These are phyloP conservation scores for Pleurozium schreberi DNA, from an alignment of 225 moss, liverwort and hornwort species.

Conservation along the genomic window DNA sequence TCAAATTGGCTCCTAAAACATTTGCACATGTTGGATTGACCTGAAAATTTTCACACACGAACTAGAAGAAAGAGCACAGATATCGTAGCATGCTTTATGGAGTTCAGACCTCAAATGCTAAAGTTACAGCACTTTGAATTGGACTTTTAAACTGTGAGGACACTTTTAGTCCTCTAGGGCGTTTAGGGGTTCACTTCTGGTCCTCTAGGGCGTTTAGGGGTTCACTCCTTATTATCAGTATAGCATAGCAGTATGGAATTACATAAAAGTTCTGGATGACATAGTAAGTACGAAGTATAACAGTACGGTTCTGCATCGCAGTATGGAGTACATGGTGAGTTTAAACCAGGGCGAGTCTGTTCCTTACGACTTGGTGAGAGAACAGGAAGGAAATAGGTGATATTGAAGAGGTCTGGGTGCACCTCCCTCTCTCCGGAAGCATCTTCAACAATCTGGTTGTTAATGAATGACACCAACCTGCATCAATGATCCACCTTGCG, in stretches of 20 bases:
- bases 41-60: too few relatives aligned
- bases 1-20: too few relatives aligned
- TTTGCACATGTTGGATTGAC: too few relatives aligned
- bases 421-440: background rate
- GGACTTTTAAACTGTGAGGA: too few relatives aligned
- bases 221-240: background rate
- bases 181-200: too few relatives aligned
- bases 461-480: background rate
- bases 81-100: too few relatives aligned
- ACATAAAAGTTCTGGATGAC: background rate
- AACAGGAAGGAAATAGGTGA: background rate
- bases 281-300: background rate
- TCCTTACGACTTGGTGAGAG: background rate
- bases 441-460: background rate
- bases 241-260: background rate
- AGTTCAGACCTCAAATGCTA: too few relatives aligned
- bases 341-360: background rate
- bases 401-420: background rate
- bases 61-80: too few relatives aligned
- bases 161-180: too few relatives aligned
- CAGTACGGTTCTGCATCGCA: too few relatives aligned
- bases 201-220: too few relatives aligned
- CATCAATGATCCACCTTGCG: background rate
- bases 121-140: too few relatives aligned
- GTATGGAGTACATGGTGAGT: background rate